Evolutionary conservation across 208 protist species (phyloP).

Genomic region (Naegleria lovaniensis): DNA sequence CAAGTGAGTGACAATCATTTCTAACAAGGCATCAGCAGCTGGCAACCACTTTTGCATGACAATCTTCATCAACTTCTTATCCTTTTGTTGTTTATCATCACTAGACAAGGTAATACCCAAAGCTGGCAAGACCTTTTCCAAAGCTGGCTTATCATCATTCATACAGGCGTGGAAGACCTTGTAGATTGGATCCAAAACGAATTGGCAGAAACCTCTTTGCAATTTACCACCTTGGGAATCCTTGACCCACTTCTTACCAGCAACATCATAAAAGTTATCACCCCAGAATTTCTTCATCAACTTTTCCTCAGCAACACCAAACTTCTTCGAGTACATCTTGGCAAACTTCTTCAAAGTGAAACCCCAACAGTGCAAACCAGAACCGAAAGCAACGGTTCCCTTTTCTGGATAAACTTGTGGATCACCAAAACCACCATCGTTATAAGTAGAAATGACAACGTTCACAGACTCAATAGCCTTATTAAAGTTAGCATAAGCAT

Average conservation of each 20-base stretch:
- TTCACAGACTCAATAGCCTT: slow-evolving; percentile 85
- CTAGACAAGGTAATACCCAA: slow-evolving; percentile 79
- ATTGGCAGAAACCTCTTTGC: slow-evolving; percentile 88
- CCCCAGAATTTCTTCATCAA: slow-evolving; percentile 92
- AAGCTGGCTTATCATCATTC: slow-evolving; percentile 81
- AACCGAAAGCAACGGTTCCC: slow-evolving; percentile 95
- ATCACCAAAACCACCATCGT: slow-evolving; percentile 86
- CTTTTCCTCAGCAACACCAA: slow-evolving; percentile 73
- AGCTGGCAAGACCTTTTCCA: slow-evolving; percentile 82
- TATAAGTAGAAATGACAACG: slow-evolving; percentile 95
- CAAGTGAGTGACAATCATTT: slow-evolving; percentile 97
- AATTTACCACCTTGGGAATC: slow-evolving; percentile 50
- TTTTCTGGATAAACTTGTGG: slow-evolving; percentile 65
- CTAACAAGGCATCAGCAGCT: slow-evolving; percentile 91
- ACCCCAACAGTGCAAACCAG: slow-evolving; percentile 96
- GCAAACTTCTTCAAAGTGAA: slow-evolving; percentile 96
- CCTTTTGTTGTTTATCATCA: slow-evolving; percentile 77
- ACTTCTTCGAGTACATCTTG: slow-evolving; percentile 86
- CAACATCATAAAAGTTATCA: slow-evolving; percentile 93
- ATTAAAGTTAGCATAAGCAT: slow-evolving; percentile 65
- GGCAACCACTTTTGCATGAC: slow-evolving; percentile 96
- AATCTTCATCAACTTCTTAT: slow-evolving; percentile 90
- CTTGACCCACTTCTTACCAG: slow-evolving; percentile 78
- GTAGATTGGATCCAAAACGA: slow-evolving; percentile 95
- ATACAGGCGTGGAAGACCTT: slow-evolving; percentile 89